Conservation (phyloP, 495 filamentous ascomycete species). For the Lophiotrema nucula region DNA sequence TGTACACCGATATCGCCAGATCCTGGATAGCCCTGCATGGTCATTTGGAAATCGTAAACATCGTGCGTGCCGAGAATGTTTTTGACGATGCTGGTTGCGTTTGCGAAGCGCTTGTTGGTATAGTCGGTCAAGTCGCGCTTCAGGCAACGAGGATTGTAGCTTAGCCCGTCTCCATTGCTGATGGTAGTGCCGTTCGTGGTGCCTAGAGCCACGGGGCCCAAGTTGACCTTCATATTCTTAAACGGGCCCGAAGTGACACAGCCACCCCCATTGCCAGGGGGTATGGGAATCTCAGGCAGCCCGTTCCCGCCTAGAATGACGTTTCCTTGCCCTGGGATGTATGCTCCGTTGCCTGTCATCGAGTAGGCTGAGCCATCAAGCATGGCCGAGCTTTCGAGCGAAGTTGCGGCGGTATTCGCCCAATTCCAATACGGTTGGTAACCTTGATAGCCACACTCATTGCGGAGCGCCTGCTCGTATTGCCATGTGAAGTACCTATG, state of each 20-base stretch:
- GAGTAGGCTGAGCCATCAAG: conserved; percentile 63
- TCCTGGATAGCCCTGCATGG: conserved; percentile 25
- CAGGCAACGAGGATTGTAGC: conserved; percentile 28
- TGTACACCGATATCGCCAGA: conserved; percentile 27
- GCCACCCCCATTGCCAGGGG: conserved; percentile 60
- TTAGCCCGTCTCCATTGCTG: conserved; percentile 7
- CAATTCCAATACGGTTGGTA: conserved; percentile 63
- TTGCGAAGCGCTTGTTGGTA: conserved; percentile 18
- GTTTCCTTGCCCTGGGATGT: conserved; percentile 42
- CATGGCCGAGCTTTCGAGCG: conserved; percentile 57
- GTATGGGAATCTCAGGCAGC: conserved; percentile 35
- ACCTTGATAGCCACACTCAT: conserved; percentile 37
- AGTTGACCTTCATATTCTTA: conserved; percentile 33
- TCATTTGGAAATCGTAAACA: conserved; percentile 29
- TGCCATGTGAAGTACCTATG: conserved; percentile 27
- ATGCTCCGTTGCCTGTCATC: conserved; percentile 61
- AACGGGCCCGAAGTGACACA: conserved; percentile 65
- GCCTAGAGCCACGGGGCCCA: conserved; percentile 18
- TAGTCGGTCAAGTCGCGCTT: conserved; percentile 22
- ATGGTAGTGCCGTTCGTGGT: conserved; percentile 10
- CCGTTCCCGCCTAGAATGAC: conserved; percentile 27
- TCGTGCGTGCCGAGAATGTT: conserved; percentile 11
- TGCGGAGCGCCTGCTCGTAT: conserved; percentile 36
- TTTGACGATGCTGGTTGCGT: conserved; percentile 10
- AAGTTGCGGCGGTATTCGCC: conserved; percentile 47